Evolutionary conservation across 495 filamentous ascomycete species (phyloP), one percentile per base, ranked within the genome.

Genomic region (Penicillium fimorum): DNA sequence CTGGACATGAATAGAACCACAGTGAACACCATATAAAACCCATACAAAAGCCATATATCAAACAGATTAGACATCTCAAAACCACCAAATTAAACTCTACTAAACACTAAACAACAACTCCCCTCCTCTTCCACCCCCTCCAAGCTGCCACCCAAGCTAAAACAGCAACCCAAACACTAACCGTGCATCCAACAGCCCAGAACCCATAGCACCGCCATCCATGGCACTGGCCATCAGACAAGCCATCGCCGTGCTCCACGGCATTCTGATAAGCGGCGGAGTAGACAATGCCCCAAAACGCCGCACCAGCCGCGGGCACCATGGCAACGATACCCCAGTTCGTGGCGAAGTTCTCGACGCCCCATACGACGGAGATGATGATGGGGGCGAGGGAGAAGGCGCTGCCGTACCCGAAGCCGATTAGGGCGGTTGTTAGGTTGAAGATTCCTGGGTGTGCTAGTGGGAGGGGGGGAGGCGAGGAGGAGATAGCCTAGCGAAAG

Each of bases 271-370:
- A 98, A 5, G 90, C 86, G 0, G 75, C 80, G 8, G 86, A 86
- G 66, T 96, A 98, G 12, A 96, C 72, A 4, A 89, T 60, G 0
- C 94, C 90, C 91, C 90, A 98, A 10, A 92, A 76, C 0, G 89
- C 87, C 0, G 92, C 91, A 0, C 93, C 93, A 3, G 83, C 69
- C 2, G 92, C 94, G 9, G 94, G 94, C 47, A 92, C 87, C 76
- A 95, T 89, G 33, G 90, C 90, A 15, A 98, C 86, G 56, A 97
- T 91, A 13, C 94, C 94, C 87, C 93, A 98, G 62, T 98, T 97
- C 3, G 94, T 98, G 56, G 90, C 94, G 69, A 97, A 97, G 70
- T 97, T 98, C 74, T 96, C 90, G 2, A 96, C 91, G 35, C 94
- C 94, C 94, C 94, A 98, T 43, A 97, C 92, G 24, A 96, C 90